Conservation (phyloP, 495 filamentous ascomycete genomes). For the Lichina pygmaea region DNA sequence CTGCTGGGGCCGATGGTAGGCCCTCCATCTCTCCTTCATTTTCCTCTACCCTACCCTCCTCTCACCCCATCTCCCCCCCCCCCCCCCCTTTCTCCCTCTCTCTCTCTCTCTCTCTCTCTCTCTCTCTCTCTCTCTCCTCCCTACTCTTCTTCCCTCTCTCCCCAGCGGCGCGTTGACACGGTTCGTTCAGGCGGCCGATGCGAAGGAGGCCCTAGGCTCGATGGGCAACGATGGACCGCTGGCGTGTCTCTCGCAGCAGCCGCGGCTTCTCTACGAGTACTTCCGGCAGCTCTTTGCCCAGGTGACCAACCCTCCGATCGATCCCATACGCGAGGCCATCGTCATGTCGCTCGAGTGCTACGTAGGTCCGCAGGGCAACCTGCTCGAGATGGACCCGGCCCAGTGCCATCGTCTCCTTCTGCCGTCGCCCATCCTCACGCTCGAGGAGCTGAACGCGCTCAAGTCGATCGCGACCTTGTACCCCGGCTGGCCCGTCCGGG, state of each 20-base stretch:
- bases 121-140: background rate
- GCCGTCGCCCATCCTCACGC: constrained; percentile 73
- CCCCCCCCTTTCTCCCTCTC: background rate
- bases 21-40: background rate
- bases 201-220: constrained; percentile 96
- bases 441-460: constrained; percentile 77
- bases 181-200: constrained; percentile 43
- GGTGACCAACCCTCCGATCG: constrained; percentile 96
- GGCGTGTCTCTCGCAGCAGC: constrained; percentile 71
- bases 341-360: constrained; percentile 99
- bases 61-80: background rate
- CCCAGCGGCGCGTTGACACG: background rate
- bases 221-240: constrained; percentile 98
- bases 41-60: background rate
- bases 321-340: constrained; percentile 93
- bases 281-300: constrained; percentile 98
- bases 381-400: constrained; percentile 77
- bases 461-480: constrained; percentile 52
- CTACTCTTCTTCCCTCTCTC: background rate
- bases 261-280: constrained; percentile 86
- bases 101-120: background rate
- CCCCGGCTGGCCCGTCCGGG: constrained; percentile 67
- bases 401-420: constrained; percentile 75
- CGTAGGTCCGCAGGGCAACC: constrained; percentile 88
- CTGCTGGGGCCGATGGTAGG: constrained; percentile 65